Evolutionary conservation across 331 rosid species (phyloP), one percentile per base, ranked within the genome.

Genomic region (Phaseolus coccineus): DNA sequence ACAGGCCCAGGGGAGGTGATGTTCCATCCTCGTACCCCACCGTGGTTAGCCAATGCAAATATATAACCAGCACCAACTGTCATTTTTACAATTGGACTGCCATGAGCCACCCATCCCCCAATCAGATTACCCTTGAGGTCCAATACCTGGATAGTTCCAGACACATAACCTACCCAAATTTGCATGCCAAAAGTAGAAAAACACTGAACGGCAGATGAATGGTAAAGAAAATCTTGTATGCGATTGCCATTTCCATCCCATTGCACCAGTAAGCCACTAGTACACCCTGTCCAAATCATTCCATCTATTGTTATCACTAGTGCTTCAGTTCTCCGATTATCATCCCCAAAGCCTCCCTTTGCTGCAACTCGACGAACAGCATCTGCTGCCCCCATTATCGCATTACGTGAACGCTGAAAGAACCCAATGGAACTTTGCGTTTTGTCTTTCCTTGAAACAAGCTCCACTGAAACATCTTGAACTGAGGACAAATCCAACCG

Each of bases 381-480:
- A 91, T 93, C 99, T 37, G 99, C 99, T 24, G 99, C 99, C 35
- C 99, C 99, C 87, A 95, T 87, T 81, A 95, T 81, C 72, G 91
- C 99, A 85, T 93, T 95, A 35, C 99, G 93, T 79, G 99, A 95
- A 51, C 99, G 97, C 86, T 95, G 98, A 77, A 95, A 88, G 87
- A 95, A 95, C 46, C 99, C 98, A 81, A 93, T 81, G 55, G 99
- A 84, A 87, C 87, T 79, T 86, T 90, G 99, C 61, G 83, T 25
- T 85, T 88, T 93, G 80, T 93, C 99, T 84, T 91, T 93, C 77
- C 83, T 88, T 22, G 93, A 85, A 86, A 82, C 78, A 72, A 84
- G 78, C 59, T 95, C 99, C 39, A 77, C 84, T 11, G 97, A 71
- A 55, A 87, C 67, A 74, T 95, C 97, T 85, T 91, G 98, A 40